Base-by-base conservation (phyloP, 164 flowering plant species). In the Berberis vulgaris region DNA sequence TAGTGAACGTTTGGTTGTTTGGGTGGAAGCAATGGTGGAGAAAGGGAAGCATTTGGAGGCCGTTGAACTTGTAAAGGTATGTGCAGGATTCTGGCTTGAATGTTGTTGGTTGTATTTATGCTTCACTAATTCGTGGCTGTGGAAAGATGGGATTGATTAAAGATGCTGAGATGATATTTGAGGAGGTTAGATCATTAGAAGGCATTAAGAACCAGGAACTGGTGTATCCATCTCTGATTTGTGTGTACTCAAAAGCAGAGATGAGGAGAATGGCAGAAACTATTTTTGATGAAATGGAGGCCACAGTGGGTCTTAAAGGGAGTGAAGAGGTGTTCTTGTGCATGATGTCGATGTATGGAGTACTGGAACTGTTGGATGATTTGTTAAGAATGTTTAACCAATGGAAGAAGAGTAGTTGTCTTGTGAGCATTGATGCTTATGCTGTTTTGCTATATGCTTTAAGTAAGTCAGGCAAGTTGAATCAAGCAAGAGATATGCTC, bases 341-440 rank as follows among this genome's bases (percentile, higher is more conserved):
- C 41, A 68, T 68, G 71, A 68, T 68, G 62, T 62, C 71, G 1
- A 62, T 68, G 71, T 68, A 68, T 57, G 66, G 62, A 57, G 49
- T 56, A 43, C 40, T 68, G 57, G 71, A 66, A 26, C 43, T 68
- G 62, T 52, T 68, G 12, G 26, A 40, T 56, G 71, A 68, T 11
- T 46, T 49, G 39, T 43, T 56, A 8, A 68, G 43, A 50, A 41
- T 68, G 71, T 62, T 68, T 9, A 62, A 55, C 11, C 6, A 5
- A 40, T 68, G 61, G 71, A 61, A 61, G 41, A 54, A 55, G 10
- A 67, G 61, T n/a, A 39, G 63, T 41, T 67, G 46, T 41, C 43
- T 52, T 6, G 5, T 58, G 38, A 62, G 50, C 39, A 55, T 62
- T 41, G 71, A 62, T 50, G 71, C 62, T 49, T 68, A 68, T 43